phyloP scores from a whole-genome alignment of 495 filamentous ascomycete species.

The Podospora fimiseda region DNA sequence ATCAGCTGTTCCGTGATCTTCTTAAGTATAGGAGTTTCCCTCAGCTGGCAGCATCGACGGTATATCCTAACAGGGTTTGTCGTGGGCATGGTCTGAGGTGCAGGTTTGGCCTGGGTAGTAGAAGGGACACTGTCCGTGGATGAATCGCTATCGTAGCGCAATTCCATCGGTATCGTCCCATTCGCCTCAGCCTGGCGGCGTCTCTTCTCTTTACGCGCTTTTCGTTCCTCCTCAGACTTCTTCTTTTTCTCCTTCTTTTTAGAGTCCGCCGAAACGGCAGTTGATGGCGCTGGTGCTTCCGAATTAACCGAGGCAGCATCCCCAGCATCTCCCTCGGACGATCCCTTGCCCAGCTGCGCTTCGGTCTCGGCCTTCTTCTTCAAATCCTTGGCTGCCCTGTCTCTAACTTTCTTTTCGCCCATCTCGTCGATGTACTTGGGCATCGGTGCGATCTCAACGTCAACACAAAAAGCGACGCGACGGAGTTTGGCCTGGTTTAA shows the following conservation, averaged over 20 bases:
- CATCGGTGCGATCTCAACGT: constrained; percentile 84
- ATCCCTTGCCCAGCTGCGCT: constrained; percentile 56
- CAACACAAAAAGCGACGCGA: constrained; percentile 88
- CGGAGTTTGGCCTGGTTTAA: constrained; percentile 74
- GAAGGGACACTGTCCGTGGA: constrained; percentile 19
- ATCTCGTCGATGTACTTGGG: constrained; percentile 46
- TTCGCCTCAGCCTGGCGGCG: constrained; percentile 73
- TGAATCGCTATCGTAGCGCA: constrained; percentile 54
- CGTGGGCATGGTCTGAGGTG: constrained; percentile 62
- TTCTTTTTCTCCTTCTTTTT: constrained; percentile 88
- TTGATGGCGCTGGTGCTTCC: constrained; percentile 6
- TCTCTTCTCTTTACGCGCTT: constrained; percentile 78
- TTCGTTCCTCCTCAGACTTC: constrained; percentile 78
- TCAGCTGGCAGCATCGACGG: constrained; percentile 84
- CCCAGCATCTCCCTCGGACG: constrained; percentile 32
- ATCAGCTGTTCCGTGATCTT: constrained; percentile 81
- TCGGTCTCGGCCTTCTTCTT: constrained; percentile 66
- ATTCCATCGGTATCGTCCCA: constrained; percentile 71
- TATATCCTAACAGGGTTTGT: constrained; percentile 92
- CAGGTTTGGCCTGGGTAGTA: constrained; percentile 35
- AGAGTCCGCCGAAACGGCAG: constrained; percentile 16
- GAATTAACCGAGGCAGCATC: constrained; percentile 27
- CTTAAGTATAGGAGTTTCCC: constrained; percentile 84
- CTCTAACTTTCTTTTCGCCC: constrained; percentile 23
- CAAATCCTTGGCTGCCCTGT: constrained; percentile 47